phyloP scores from a whole-genome alignment of 495 filamentous ascomycete genomes.

The Hypoxylon cercidicola region DNA sequence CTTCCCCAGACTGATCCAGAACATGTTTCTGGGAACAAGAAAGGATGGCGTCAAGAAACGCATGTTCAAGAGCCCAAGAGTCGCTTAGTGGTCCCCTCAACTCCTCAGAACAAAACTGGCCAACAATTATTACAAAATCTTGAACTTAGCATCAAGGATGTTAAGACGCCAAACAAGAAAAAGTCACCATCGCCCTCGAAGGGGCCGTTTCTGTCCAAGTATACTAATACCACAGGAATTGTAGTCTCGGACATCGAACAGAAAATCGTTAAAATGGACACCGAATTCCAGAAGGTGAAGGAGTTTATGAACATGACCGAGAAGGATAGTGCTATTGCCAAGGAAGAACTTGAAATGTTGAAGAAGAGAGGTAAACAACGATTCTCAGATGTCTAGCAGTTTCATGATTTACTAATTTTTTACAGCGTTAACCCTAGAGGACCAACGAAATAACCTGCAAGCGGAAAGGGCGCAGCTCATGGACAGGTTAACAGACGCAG shows the following conservation, averaged over 20 bases:
- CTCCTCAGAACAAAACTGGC: conserved; percentile 9
- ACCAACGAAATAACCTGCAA: conserved; percentile 64
- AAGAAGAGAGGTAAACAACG: conserved; percentile 75
- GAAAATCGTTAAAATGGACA: conserved; percentile 72
- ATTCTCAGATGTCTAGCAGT: conserved; percentile 1
- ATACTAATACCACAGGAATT: conserved; percentile 68
- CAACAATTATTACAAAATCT: conserved; percentile 17
- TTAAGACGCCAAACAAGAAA: conserved; percentile 18
- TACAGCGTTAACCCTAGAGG: conserved; percentile 75
- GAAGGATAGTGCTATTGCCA: conserved; percentile 68
- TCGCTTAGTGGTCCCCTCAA: conserved; percentile 50
- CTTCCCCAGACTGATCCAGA: conserved; percentile 10
- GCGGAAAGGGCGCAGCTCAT: conserved; percentile 66
- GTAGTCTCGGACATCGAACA: conserved; percentile 78
- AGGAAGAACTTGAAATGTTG: conserved; percentile 74
- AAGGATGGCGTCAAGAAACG: background rate
- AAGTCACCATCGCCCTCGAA: conserved; percentile 55
- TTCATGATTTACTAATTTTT: conserved; percentile 9
- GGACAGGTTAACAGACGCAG: conserved; percentile 67
- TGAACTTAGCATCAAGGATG: conserved; percentile 18
- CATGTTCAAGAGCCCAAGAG: conserved; percentile 27
- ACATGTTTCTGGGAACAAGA: conserved; percentile 4
- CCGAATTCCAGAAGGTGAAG: conserved; percentile 67
- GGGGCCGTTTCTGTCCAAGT: conserved; percentile 71
- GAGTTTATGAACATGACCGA: conserved; percentile 69